Evolutionary conservation across 306 rosid genomes (phyloP).

Genomic region (Vicia sativa): DNA sequence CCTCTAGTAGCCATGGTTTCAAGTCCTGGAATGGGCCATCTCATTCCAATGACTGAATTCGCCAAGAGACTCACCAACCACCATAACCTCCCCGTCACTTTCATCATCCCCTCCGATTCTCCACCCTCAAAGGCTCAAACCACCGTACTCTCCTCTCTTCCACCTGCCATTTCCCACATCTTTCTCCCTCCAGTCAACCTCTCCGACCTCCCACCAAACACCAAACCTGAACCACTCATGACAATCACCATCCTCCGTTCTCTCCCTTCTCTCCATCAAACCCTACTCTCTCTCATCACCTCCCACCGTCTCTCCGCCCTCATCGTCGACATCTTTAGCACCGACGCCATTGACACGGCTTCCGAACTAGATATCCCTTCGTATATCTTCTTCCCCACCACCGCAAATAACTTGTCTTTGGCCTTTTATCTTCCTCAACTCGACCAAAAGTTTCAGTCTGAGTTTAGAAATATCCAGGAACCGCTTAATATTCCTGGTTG

Average conservation of each 20-base stretch:
- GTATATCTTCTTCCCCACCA: conserved; percentile 55
- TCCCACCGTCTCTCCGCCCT: conserved; percentile 38
- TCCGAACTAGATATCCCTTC: conserved; percentile 45
- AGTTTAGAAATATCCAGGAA: conserved; percentile 50
- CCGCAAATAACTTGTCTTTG: conserved; percentile 51
- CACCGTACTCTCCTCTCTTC: conserved; percentile 45
- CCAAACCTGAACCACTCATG: conserved; percentile 37
- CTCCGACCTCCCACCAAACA: conserved; percentile 17
- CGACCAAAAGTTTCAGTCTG: conserved; percentile 45
- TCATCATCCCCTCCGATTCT: conserved; percentile 58
- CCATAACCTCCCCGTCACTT: conserved; percentile 47
- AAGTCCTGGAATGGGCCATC: conserved; percentile 85
- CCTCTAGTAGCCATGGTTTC: conserved; percentile 55
- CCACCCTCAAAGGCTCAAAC: conserved; percentile 58
- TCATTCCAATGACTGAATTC: conserved; percentile 72
- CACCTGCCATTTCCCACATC: conserved; percentile 34
- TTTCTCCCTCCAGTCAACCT: conserved; percentile 38
- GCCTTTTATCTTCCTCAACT: conserved; percentile 51
- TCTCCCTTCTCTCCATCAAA: conserved; percentile 41
- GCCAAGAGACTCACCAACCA: conserved; percentile 56
- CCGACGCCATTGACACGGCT: conserved; percentile 60
- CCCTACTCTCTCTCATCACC: background rate
- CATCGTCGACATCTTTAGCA: conserved; percentile 61
- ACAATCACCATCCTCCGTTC: conserved; percentile 40
- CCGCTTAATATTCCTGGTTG: conserved; percentile 66